These are phyloP conservation scores for Colletotrichum filicis DNA, from an alignment of 2,329 filamentous ascomycete genomes.

Conservation along the genomic window DNA sequence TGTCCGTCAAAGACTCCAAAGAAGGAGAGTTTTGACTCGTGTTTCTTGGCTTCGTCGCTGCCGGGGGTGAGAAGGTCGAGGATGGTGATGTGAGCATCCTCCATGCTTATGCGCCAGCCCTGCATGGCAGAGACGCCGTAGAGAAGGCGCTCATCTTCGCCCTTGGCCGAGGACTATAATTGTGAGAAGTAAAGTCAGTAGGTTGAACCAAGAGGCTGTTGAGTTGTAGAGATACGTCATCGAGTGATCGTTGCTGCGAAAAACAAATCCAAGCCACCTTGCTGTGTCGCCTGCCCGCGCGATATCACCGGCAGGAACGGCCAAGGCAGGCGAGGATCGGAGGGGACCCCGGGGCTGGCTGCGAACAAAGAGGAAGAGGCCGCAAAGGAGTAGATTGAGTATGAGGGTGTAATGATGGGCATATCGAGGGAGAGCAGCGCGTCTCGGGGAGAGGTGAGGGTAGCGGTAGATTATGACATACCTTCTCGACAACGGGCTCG, in stretches of 20 bases:
- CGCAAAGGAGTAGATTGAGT: not conserved
- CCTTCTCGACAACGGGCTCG: constrained; percentile 99
- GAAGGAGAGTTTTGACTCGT: constrained; percentile 84
- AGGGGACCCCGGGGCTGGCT: not conserved
- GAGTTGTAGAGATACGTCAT: constrained; percentile 24
- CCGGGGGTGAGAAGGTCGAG: constrained; percentile 81
- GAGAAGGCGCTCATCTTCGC: constrained; percentile 91
- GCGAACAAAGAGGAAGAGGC: not conserved
- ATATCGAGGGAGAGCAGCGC: not conserved
- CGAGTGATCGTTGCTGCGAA: not conserved
- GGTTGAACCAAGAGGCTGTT: not conserved
- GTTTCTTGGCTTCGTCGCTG: constrained; percentile 69
- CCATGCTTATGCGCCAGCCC: constrained; percentile 99
- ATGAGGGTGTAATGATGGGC: not conserved
- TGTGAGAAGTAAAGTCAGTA: constrained; percentile 30
- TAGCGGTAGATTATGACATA: constrained; percentile 58
- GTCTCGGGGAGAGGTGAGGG: not conserved
- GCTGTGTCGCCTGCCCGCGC: constrained; percentile 17
- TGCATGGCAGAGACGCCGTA: constrained; percentile 99
- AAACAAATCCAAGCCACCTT: not conserved
- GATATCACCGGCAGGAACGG: constrained; percentile 10
- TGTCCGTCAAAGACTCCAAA: constrained; percentile 99
- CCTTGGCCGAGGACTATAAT: constrained; percentile 82
- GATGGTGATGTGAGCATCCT: constrained; percentile 91
- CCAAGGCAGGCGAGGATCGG: not conserved